Evolutionary conservation across 805 yeast genomes (phyloP), one percentile per base, ranked within the genome.

Genomic region (Saturnispora bothae): DNA sequence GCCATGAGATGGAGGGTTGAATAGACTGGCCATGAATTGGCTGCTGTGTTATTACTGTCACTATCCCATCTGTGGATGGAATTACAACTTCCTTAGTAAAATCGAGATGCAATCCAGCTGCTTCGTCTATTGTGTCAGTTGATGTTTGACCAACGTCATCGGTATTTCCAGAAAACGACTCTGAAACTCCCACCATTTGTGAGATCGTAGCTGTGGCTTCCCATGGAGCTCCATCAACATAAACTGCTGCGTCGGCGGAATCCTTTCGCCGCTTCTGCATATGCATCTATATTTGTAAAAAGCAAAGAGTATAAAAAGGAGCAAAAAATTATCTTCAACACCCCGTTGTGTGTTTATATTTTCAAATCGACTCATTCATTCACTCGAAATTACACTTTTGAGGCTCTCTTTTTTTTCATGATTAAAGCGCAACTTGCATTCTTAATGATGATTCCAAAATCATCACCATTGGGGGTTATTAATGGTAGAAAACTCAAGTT

Each of bases 1-100:
- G 38, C 37, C 40, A 31, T 4, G 26, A 15, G 5, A 45, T 31
- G 3, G 34, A 29, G 1, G 40, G 43, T 2, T 28, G 32, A 10
- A 31, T 20, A 9, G 41, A 15, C 15, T 34, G 41, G 1, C 23
- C 31, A 3, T 27, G 23, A 9, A 33, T 26, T 2, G 41, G 31
- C 16, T 42, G 27, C 14, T 38, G 41, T n/a, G 48, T 42, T 12
- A 35, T 35, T 10, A 45, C 40, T 3, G 44, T 45, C 3, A 40
- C 37, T 4, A 27, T n/a, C 5, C 27, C 30, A 14, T 31, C 23
- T 18, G 40, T 22, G 7, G 40, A 31, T 8, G 36, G 31, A 7
- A 28, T n/a, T n/a, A n/a, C 19, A 10, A 26, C 16, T 5, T 28
- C 36, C 5, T 16, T 21, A n/a, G 36, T 31, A 18, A 31, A 31